phyloP scores from a whole-genome alignment of 345 rosid genomes.

The Lagerstroemia speciosa region DNA sequence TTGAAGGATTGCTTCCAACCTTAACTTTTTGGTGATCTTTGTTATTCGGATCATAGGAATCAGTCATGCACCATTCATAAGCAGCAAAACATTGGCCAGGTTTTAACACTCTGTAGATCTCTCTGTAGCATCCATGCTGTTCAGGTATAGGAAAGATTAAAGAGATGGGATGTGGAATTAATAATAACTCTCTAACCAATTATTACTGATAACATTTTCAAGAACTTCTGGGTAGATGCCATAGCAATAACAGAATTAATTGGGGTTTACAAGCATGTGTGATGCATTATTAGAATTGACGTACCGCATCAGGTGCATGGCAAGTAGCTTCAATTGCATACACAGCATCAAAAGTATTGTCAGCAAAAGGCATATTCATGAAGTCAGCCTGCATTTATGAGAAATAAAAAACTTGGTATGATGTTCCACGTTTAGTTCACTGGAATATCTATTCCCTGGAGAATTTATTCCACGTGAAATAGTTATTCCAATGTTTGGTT shows the following conservation, averaged over 20 bases:
- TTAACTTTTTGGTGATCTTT: constrained; percentile 71
- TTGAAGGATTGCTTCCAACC: constrained; percentile 25
- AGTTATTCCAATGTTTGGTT: too few species aligned
- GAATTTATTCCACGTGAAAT: too few species aligned
- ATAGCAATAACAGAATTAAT: neutral
- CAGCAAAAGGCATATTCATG: constrained; percentile 98
- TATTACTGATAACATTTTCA: neutral
- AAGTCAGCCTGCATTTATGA: constrained; percentile 75
- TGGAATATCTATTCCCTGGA: too few species aligned
- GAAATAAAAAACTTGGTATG: constrained; percentile 7
- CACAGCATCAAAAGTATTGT: constrained; percentile 74
- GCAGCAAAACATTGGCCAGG: constrained; percentile 92
- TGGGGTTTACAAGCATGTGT: neutral
- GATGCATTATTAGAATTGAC: constrained; percentile 6
- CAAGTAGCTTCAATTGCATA: constrained; percentile 99
- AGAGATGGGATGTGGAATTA: neutral
- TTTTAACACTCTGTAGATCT: constrained; percentile 86
- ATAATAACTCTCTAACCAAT: neutral
- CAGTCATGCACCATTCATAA: constrained; percentile 98
- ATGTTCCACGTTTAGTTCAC: too few species aligned
- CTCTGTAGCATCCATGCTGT: constrained; percentile 90
- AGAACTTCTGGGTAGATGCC: neutral
- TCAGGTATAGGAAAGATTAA: neutral
- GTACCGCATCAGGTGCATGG: constrained; percentile 98
- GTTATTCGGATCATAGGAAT: constrained; percentile 65